phyloP scores from a whole-genome alignment of 208 protist genomes.

The Giardia muris region DNA sequence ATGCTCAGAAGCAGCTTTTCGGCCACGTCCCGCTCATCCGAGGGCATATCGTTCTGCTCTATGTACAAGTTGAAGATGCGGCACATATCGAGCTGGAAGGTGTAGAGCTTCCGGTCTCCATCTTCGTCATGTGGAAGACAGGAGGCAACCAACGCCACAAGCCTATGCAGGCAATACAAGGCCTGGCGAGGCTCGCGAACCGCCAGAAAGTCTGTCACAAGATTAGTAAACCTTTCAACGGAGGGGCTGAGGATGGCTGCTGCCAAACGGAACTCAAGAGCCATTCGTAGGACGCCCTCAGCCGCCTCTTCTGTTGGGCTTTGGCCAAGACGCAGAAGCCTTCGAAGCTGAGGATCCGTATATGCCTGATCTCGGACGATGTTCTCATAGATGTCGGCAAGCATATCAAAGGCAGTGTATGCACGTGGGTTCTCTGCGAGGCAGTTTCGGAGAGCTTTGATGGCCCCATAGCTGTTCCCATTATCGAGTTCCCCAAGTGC shows the following conservation, averaged over 20 bases:
- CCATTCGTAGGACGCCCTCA: not conserved
- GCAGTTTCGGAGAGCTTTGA: not conserved
- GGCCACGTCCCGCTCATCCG: not conserved
- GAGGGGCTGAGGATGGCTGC: not conserved
- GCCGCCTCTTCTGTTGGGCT: not conserved
- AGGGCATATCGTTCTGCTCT: not conserved
- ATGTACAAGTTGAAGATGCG: not conserved
- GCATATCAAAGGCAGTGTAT: not conserved
- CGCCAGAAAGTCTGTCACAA: not conserved
- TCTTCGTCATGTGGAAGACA: not conserved
- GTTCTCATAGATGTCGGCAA: not conserved
- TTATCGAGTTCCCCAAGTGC: too few species aligned
- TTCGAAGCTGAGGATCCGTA: not conserved
- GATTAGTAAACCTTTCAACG: not conserved
- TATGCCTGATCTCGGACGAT: not conserved
- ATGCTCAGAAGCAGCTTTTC: not conserved
- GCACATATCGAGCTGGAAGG: not conserved
- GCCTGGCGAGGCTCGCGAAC: not conserved
- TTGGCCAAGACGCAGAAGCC: not conserved
- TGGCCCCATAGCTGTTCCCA: not conserved
- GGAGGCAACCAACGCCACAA: not conserved
- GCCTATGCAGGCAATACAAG: not conserved
- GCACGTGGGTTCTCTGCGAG: not conserved
- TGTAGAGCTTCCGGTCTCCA: not conserved
- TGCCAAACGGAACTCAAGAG: not conserved